phyloP scores from a whole-genome alignment of 2,329 filamentous ascomycete species.

The Penicillium oxalicum region DNA sequence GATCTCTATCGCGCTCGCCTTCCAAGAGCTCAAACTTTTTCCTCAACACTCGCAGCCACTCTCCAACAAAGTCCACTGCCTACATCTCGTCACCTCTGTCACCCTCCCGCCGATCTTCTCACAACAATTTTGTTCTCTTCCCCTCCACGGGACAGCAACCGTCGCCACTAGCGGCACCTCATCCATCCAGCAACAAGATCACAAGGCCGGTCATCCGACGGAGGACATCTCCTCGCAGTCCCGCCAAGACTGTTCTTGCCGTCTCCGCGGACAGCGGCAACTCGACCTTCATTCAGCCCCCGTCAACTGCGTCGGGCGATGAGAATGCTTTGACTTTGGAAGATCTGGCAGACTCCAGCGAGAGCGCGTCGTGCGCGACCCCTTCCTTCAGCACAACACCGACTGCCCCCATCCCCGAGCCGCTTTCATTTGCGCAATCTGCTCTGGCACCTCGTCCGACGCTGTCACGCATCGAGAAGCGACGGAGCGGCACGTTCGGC shows the following conservation, averaged over 20 bases:
- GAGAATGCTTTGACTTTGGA: slow-evolving; percentile 40
- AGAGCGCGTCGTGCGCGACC: slow-evolving; percentile 16
- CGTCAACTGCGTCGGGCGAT: slow-evolving; percentile 43
- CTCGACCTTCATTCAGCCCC: slow-evolving; percentile 47
- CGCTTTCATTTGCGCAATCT: neutral
- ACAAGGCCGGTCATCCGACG: slow-evolving; percentile 41
- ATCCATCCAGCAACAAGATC: slow-evolving; percentile 61
- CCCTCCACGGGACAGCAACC: slow-evolving; percentile 37
- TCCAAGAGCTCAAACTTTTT: slow-evolving; percentile 73
- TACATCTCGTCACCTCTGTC: slow-evolving; percentile 52
- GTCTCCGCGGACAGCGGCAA: slow-evolving; percentile 68
- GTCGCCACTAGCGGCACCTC: slow-evolving; percentile 57
- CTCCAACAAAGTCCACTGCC: slow-evolving; percentile 45
- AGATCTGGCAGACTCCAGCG: slow-evolving; percentile 20
- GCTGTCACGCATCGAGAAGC: slow-evolving; percentile 46
- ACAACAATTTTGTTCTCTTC: slow-evolving; percentile 50
- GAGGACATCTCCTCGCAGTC: slow-evolving; percentile 72
- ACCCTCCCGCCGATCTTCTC: slow-evolving; percentile 49
- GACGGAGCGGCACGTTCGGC: slow-evolving; percentile 42
- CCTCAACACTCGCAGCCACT: slow-evolving; percentile 44
- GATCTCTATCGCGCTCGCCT: slow-evolving; percentile 87
- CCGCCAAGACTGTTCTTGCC: slow-evolving; percentile 69
- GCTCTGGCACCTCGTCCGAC: slow-evolving; percentile 32
- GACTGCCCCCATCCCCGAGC: slow-evolving; percentile 16
- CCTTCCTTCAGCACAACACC: slow-evolving; percentile 38